Base-by-base conservation (phyloP, 768 basidiomycete genomes). In the Leucosporidium yakuticum region DNA sequence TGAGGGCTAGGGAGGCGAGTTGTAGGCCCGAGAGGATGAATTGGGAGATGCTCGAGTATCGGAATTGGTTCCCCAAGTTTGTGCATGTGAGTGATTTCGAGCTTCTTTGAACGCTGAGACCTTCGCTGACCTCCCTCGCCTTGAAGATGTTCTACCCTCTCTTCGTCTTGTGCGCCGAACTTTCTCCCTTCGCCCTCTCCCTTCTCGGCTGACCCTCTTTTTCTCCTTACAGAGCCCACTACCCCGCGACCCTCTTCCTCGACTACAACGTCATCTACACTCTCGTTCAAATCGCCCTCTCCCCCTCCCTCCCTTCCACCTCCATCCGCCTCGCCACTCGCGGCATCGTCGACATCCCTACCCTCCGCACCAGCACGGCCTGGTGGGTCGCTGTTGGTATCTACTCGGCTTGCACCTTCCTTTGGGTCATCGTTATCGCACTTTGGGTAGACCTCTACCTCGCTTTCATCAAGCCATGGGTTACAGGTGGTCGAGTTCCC, bases 241-340 rank as follows among this genome's bases (percentile, higher is more conserved):
- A 63, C 58, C 68, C 65, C 21, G 60, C 47, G 0, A 66, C 64
- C 48, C 48, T 69, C 54, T 73, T 69, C 60, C 71, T 73, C 68
- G 71, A 69, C 61, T 73, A 64, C 59, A 63, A 60, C 55, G 58
- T 64, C 58, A 34, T 69, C 27, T 69, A 73, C 71, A 23, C 62
- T 51, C 63, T 73, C 54, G 7, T 21, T 12, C 71, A 73, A 55
- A 54, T 69, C 62, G 67, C 65, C 2, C 49, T 58, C 4, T 60
- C 32, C 49, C 68, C 67, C 7, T 48, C 71, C 7, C 47, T 69
- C 51, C 68, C 68, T 4, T 34, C 63, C 2, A 20, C 60, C 47
- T 4, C 31, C 6, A 23, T 17, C 29, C 50, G 48, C 59, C 19
- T 65, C 31, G 34, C 60, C 11, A 27, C 60, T 2, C 65, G 67